Evolutionary conservation across 1,284 basidiomycete genomes (phyloP), one percentile per base, ranked within the genome.

Genomic region (Farysia itapuensis): DNA sequence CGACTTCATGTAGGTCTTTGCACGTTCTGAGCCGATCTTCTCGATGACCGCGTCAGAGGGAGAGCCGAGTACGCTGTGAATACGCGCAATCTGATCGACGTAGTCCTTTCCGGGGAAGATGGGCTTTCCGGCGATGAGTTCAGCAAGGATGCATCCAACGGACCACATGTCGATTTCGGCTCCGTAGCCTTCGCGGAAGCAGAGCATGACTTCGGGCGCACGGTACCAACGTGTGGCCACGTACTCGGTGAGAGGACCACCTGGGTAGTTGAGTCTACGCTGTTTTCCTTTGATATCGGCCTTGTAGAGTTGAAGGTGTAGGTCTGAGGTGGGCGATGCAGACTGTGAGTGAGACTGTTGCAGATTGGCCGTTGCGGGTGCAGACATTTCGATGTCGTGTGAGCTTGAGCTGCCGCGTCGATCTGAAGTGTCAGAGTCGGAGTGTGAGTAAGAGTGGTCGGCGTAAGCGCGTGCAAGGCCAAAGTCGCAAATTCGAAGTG

Each of bases 171-270:
- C 74, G 54, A 74, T 65, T 20, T 69, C 61, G n/a, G 66, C 39
- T 15, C 70, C 73, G 54, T 76, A 76, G 18, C 74, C 74, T 14
- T 64, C 61, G 15, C 56, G 49, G 60, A 67, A 74, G 42, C 71
- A 68, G n/a, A 76, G 69, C 72, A 76, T 74, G 43, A 74, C 65
- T 35, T 76, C 74, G 22, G 74, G 74, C 1, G 74, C 72, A 5
- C 74, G 66, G 48, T 76, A 75, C 74, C 72, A 76, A 31, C 74
- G 42, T 5, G 74, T 76, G 15, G 74, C 60, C 9, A 76, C 74
- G 44, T 76, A 76, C 24, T 68, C 71, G 20, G 74, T 76, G 13
- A 75, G 51, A 13, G 72, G 74, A 14, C 66, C 74, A 9, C 72
- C 72, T n/a, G 71, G 72, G 22, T 51, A 76, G 40, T 72, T 58